phyloP scores from a whole-genome alignment of 495 filamentous ascomycete genomes.

The Evernia prunastri region DNA sequence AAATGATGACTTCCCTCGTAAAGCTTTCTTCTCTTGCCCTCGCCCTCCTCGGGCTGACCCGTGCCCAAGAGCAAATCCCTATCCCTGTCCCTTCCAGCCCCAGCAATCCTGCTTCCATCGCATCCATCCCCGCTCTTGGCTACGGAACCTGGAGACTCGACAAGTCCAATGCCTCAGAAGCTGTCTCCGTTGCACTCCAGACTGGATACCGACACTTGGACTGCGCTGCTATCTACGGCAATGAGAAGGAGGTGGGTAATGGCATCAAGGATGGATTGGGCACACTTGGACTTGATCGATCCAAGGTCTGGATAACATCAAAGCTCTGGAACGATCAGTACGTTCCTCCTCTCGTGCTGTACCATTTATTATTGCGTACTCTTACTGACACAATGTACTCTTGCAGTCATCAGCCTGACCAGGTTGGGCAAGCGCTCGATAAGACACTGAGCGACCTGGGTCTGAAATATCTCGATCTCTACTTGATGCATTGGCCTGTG shows the following conservation, averaged over 20 bases:
- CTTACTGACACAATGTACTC: background rate
- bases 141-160: constrained; percentile 45
- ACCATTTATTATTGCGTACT: background rate
- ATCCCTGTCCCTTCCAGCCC: background rate
- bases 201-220: constrained; percentile 66
- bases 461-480: constrained; percentile 64
- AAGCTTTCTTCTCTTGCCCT: background rate
- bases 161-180: constrained; percentile 29
- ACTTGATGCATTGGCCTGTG: constrained; percentile 65
- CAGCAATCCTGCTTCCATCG: constrained; percentile 30
- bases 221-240: constrained; percentile 62
- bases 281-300: constrained; percentile 50
- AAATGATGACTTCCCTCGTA: background rate
- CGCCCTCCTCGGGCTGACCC: constrained; percentile 2
- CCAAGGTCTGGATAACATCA: constrained; percentile 64
- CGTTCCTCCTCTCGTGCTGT: background rate
- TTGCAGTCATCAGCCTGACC: constrained; percentile 39
- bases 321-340: constrained; percentile 59
- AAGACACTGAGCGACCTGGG: constrained; percentile 51
- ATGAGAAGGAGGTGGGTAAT: constrained; percentile 55
- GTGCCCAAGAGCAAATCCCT: constrained; percentile 13
- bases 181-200: constrained; percentile 51
- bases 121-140: constrained; percentile 41
- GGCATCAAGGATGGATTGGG: constrained; percentile 45
- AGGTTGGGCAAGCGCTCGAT: constrained; percentile 44